Evolutionary conservation across 176 grass and related monocot genomes (phyloP), one percentile per base, ranked within the genome.

Genomic region (Eremochloa ophiuroides): DNA sequence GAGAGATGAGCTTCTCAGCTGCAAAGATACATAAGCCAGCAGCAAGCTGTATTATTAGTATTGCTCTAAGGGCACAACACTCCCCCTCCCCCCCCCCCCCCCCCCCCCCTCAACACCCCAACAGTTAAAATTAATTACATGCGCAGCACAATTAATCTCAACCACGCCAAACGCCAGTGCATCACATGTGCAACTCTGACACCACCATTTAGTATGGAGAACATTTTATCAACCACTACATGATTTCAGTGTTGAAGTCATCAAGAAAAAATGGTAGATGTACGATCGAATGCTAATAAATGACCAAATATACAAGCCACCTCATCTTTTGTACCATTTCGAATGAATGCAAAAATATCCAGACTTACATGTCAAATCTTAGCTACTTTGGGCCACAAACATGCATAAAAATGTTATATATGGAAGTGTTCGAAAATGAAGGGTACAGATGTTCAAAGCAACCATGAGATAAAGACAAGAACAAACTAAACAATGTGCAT

Each of bases 331-430:
- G 34, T 35, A 35, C 4, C 34, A 35, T 35, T 77, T 59, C 40
- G 28, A 58, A 62, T 48, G 22, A 38, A 10, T 63, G 22, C 14
- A 47, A 78, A 78, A 78, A 62, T 62, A 68, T 56, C 46, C 16
- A 76, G 25, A 76, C 41, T 34, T 25, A 46, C 70, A 78, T 71
- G 61, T 30, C 74, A 62, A 85, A 71, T 22, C 38, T 78, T 85
- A 42, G 4, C 28, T 78, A 27, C 74, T 18, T 58, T 55, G 43
- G 26, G 48, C 2, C 37, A 56, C 42, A 16, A 22, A 34, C 8
- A 41, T 55, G 33, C 25, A 83, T 51, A 71, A 82, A 66, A 47
- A 50, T 40, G 59, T 35, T 17, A 23, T 61, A 40, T 11, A 39
- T 48, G 74, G 28, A 63, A 22, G 17, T 38, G 51, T 71, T 63